Evolutionary conservation across 495 filamentous ascomycete species (phyloP), one percentile per base, ranked within the genome.

Genomic region (Aspergillus baeticus): DNA sequence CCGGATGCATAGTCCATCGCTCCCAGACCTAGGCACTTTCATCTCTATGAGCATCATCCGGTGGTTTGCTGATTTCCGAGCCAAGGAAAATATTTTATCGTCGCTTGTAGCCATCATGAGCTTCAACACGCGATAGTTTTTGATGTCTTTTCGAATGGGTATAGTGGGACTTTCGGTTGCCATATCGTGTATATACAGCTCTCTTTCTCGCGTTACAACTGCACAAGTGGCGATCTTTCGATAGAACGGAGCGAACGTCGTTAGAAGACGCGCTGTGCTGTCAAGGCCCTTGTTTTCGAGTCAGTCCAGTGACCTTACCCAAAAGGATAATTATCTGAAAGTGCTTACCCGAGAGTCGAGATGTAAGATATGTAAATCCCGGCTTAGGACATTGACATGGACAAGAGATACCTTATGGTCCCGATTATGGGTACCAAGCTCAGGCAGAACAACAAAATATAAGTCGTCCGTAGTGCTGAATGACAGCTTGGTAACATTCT

Each of bases 211-310:
- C 7, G 46, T 50, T 1, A 50, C 46, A 18, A 50, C 33, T 4
- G 11, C 33, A 36, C 46, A 50, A 4, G 13, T 50, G 15, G 46
- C 15, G 14, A 33, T 29, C 29, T 18, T 20, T 36, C 21, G 23
- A n/a, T 35, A 33, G 31, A 50, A 50, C 1, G 46, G 46, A 8
- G 33, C 46, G 8, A 50, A 36, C 1, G 46, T 35, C 18, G 46
- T 50, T 29, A 50, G 36, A 50, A 50, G 46, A 14, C 46, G 23
- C 17, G 46, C 46, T 5, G 33, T 34, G 46, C 46, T 50, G 10
- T 50, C 46, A 15, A 20, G 2, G 3, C 46, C 46, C 46, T 50
- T n/a, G n/a, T n/a, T n/a, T n/a, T n/a, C n/a, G n/a, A n/a, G n/a
- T 50, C n/a, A 48, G 13, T 34, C 8, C 8, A 18, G 35, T 20